Conservation (phyloP, 352 stramenopile genomes). For the Aphanomyces cochlioides region DNA sequence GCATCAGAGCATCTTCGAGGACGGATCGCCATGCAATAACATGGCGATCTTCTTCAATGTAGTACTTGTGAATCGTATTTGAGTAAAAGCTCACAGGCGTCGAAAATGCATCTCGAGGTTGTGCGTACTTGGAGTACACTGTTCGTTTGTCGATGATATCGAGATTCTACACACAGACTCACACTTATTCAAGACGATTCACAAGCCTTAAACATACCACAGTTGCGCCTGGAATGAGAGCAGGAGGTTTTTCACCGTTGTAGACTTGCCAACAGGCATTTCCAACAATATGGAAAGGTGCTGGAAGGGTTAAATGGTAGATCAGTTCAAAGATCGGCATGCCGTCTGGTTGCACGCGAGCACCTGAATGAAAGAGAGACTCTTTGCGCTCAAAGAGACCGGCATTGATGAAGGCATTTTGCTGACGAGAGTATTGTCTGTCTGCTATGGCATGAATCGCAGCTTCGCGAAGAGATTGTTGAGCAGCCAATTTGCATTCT, state of each 20-base stretch:
- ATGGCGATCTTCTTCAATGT: constrained; percentile 7
- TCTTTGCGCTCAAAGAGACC: constrained; percentile 10
- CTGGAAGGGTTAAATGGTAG: constrained; percentile 14
- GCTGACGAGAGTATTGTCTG: constrained; percentile 2
- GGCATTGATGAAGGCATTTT: constrained; percentile 6
- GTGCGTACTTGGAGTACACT: constrained; percentile 12
- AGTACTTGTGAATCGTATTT: constrained; percentile 20
- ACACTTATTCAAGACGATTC: background rate
- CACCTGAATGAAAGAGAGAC: background rate
- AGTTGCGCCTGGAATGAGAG: background rate
- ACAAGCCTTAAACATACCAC: background rate
- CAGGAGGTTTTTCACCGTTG: constrained; percentile 9
- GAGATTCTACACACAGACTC: background rate
- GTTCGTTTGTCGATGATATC: constrained; percentile 16
- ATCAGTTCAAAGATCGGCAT: constrained; percentile 10
- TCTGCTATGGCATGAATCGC: constrained; percentile 25
- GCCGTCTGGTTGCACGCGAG: background rate
- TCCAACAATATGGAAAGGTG: constrained; percentile 9
- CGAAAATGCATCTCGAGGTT: too few relatives aligned
- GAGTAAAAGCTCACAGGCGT: background rate
- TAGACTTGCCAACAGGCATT: constrained; percentile 16
- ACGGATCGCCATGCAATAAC: constrained; percentile 20
- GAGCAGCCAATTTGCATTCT: constrained; percentile 16
- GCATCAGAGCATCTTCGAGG: constrained; percentile 15
- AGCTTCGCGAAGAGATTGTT: constrained; percentile 5